Evolutionary conservation across 2,329 filamentous ascomycete species (phyloP), one percentile per base, ranked within the genome.

Genomic region (Tolypocladium cylindrosporum): DNA sequence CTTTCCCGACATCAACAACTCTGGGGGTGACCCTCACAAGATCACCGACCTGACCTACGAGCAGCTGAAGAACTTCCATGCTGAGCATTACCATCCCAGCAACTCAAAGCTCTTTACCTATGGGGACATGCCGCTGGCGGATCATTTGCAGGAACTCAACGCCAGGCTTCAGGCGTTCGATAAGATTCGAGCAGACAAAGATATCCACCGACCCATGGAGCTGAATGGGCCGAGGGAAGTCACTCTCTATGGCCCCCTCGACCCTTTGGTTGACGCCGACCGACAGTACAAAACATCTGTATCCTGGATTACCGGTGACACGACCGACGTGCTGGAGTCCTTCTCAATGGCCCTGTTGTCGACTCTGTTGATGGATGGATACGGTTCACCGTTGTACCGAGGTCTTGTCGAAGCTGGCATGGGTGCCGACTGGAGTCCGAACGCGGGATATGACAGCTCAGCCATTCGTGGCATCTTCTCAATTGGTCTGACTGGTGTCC

Each of bases 91-190:
- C 71, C 93, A 99, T 72, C 94, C 94, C 0, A 97, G 91, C 75
- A 99, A 99, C 72, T 89, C 93, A 52, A 97, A 97, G 74, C 80
- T 99, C 50, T 86, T 97, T 67, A 97, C 94, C 0, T 99, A 99
- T 65, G 94, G 94, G 55, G 88, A 97, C 68, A 91, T 97, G 84
- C 89, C 91, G 1, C 75, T 99, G 60, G 79, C 79, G 3, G 87
- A 90, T 57, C 94, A 99, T 69, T 72, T 97, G 55, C 79, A 84
- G 68, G 89, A 94, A 66, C 81, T 97, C 36, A 83, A 93, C 66
- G 80, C 84, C 11, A 87, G 89, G 55, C 77, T 99, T 59, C 81
- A 82, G 62, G 77, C 79, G 0, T 97, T 97, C 67, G 81, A 88
- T 41, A 86, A 80, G 66, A 88, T 89, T 34, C 67, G 80, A 31